Evolutionary conservation across 2,329 filamentous ascomycete species (phyloP), one percentile per base, ranked within the genome.

Genomic region (Podosphaera xanthii): DNA sequence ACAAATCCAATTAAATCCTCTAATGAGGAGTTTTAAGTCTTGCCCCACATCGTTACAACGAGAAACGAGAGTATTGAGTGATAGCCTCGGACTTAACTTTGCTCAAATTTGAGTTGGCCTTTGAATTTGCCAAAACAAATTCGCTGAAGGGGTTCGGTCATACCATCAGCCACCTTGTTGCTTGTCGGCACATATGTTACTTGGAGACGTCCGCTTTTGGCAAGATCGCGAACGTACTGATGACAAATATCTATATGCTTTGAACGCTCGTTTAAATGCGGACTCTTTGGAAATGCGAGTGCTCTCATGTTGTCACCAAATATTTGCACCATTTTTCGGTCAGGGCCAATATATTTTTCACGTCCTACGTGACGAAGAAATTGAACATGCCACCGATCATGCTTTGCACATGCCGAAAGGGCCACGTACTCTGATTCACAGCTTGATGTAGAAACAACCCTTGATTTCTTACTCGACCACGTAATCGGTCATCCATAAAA

Each of bases 391-490:
- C 54, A 57, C 33, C 2, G 44, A 22, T 35, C 57, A 35, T 35
- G 44, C n/a, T 58, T 52, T 31, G 57, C 12, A 30, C 42, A 49
- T 12, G 22, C 38, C n/a, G 12, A 31, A 10, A 58, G 12, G 12
- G 44, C 57, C 33, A 58, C 35, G 22, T 57, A 57, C 30, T 57
- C 54, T 12, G 54, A 46, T 44, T 57, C 54, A 44, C 36, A 57
- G 3, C n/a, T 33, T 44, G 36, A 46, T 12, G 36, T 46, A 2
- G 36, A 36, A 12, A 42, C 54, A 5, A 36, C 38, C 40, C 36
- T 35, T 57, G 42, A 36, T 57, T 57, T 57, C 30, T 44, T 57
- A 57, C 54, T 57, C n/a, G 36, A 57, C n/a, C 54, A 57, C 3
- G 36, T 31, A n/a, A 57, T 57, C 4, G n/a, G 54, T 12, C 54